A percentile compares a stretch with the other conserved stretches of the same genome.
These are phyloP conservation scores for Anisodus acutangulus DNA, from an alignment of 257 asterid species.

Conservation along the genomic window DNA sequence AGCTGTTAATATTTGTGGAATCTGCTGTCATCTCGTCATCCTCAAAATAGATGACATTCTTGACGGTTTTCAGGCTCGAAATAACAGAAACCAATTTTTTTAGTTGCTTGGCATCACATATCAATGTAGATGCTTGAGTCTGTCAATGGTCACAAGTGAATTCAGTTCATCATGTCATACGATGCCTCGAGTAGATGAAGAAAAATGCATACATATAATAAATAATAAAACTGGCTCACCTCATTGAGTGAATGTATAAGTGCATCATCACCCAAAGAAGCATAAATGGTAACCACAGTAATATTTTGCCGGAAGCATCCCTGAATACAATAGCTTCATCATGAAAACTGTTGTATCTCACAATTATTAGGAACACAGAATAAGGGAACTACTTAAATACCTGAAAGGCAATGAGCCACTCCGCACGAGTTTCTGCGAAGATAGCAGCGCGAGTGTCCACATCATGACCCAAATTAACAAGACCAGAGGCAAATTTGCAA, in stretches of 20 bases:
- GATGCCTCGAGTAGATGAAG: not conserved
- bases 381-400: slow-evolving; percentile 39
- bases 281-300: slow-evolving; percentile 86
- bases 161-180: not conserved
- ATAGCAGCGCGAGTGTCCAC: slow-evolving; percentile 84
- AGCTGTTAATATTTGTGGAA: slow-evolving; percentile 49
- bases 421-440: slow-evolving; percentile 79
- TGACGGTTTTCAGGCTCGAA: slow-evolving; percentile 65
- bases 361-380: slow-evolving; percentile 27
- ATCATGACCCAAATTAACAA: slow-evolving; percentile 75
- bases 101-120: slow-evolving; percentile 79
- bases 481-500: slow-evolving; percentile 86
- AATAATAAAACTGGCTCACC: slow-evolving; percentile 47
- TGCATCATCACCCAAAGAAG: slow-evolving; percentile 37
- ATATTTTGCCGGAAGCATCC: slow-evolving; percentile 86
- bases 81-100: slow-evolving; percentile 67
- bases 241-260: slow-evolving; percentile 81
- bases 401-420: slow-evolving; percentile 87
- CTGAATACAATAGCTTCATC: slow-evolving; percentile 47
- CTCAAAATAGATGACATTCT: slow-evolving; percentile 68
- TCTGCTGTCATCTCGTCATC: slow-evolving; percentile 55
- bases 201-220: not conserved
- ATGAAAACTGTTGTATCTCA: slow-evolving; percentile 27
- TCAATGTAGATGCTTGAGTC: slow-evolving; percentile 86
- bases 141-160: slow-evolving; percentile 42